Evolutionary conservation across 495 filamentous ascomycete species (phyloP).

Genomic region (Chaetomium fimeti): DNA sequence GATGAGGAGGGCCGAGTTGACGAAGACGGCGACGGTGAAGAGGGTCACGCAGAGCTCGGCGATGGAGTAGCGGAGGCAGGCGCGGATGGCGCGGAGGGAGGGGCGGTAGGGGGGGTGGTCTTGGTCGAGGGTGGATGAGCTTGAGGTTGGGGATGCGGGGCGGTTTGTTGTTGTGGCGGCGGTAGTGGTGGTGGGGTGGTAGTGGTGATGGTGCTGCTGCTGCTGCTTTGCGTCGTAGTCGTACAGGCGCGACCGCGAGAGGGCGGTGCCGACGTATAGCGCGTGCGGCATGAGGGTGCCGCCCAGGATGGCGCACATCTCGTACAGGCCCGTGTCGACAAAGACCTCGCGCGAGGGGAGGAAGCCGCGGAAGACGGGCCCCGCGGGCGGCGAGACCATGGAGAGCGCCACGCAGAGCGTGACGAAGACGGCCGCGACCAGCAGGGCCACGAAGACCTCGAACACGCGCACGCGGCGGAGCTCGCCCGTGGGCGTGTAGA

Average conservation of each 20-base stretch:
- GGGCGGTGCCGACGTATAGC: constrained; percentile 83
- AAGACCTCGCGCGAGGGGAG: constrained; percentile 75
- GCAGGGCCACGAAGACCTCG: constrained; percentile 72
- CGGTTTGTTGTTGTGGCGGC: constrained; percentile 32
- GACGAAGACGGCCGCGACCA: constrained; percentile 83
- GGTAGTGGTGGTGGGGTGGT: constrained; percentile 43
- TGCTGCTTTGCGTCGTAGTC: constrained; percentile 70
- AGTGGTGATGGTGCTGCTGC: too few species aligned
- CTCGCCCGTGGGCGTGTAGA: constrained; percentile 73
- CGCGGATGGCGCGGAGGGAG: constrained; percentile 70
- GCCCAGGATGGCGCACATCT: constrained; percentile 87
- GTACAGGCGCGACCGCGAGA: constrained; percentile 77
- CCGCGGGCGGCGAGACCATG: constrained; percentile 60
- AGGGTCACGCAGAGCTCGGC: constrained; percentile 71
- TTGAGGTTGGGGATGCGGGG: constrained; percentile 16
- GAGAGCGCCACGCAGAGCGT: constrained; percentile 90
- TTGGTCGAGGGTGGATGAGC: constrained; percentile 28
- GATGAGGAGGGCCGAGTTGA: constrained; percentile 89
- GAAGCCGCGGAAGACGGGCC: constrained; percentile 81
- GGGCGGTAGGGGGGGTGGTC: constrained; percentile 58
- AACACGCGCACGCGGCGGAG: constrained; percentile 74
- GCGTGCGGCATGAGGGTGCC: constrained; percentile 95
- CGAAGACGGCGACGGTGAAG: constrained; percentile 92
- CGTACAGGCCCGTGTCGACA: constrained; percentile 61
- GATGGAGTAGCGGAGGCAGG: constrained; percentile 79